phyloP scores from a whole-genome alignment of 805 yeast genomes.

The Ogataea paradorogensis region DNA sequence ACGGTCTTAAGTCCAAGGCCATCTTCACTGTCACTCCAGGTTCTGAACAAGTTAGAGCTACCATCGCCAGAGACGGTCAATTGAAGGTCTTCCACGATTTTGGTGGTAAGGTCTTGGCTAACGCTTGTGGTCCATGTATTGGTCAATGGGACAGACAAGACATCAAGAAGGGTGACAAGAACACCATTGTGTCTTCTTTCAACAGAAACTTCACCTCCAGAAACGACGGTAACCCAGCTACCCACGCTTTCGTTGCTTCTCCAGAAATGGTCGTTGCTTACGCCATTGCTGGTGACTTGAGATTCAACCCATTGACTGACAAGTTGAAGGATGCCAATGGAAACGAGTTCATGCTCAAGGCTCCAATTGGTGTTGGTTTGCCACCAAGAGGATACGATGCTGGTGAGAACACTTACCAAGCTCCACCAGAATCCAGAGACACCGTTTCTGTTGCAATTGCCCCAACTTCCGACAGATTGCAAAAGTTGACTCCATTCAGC shows the following conservation, averaged over 20 bases:
- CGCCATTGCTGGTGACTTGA: constrained; percentile 91
- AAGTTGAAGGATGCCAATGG: constrained; percentile 71
- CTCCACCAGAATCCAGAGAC: constrained; percentile 88
- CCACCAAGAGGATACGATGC: constrained; percentile 66
- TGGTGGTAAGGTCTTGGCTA: constrained; percentile 92
- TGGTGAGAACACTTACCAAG: constrained; percentile 87
- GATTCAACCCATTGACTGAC: constrained; percentile 89
- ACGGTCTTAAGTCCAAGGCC: constrained; percentile 85
- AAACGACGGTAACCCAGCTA: constrained; percentile 97
- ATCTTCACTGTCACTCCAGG: constrained; percentile 97
- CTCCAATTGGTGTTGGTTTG: constrained; percentile 82
- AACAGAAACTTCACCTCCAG: constrained; percentile 97
- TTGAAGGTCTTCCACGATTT: constrained; percentile 74
- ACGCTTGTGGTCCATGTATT: constrained; percentile 52
- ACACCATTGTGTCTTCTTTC: constrained; percentile 94
- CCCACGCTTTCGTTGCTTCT: constrained; percentile 97
- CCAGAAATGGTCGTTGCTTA: constrained; percentile 97
- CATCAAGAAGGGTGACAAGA: constrained; percentile 57
- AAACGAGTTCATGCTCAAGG: constrained; percentile 67
- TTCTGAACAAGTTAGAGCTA: constrained; percentile 96
- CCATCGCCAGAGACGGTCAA: constrained; percentile 93
- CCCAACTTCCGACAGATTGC: constrained; percentile 95
- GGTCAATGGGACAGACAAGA: constrained; percentile 85
- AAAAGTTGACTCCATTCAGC: constrained; percentile 87
- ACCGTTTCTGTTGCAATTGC: constrained; percentile 70